Conservation (phyloP, 371 early-diverging fungal genomes). For the Mortierella sp. region DNA sequence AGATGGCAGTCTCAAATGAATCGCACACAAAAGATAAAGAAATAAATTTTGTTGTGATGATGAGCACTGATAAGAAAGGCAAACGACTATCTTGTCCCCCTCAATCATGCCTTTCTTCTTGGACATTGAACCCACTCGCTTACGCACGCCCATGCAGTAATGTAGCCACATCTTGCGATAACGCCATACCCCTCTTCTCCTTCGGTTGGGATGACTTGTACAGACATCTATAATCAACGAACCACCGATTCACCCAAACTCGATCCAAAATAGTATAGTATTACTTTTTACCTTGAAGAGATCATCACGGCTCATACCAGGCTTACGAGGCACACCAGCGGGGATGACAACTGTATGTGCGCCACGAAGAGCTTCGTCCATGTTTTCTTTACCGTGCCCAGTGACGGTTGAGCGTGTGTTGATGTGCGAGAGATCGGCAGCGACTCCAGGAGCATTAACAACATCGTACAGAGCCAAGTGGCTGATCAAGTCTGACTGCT, state of each 20-base stretch:
- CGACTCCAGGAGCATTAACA: slow-evolving; percentile 95
- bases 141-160: no score
- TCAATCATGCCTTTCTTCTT: no score
- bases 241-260: background rate
- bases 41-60: slow-evolving; percentile 28
- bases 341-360: slow-evolving; percentile 96
- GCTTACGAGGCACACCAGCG: slow-evolving; percentile 90
- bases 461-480: slow-evolving; percentile 95
- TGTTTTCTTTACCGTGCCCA: slow-evolving; percentile 69
- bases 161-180: no score
- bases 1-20: no score
- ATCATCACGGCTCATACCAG: slow-evolving; percentile 90
- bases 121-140: no score
- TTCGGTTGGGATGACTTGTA: no score
- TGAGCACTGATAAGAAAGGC: background rate
- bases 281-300: slow-evolving; percentile 74
- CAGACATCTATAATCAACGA: no score
- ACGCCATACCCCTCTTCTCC: no score
- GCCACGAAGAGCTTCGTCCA: slow-evolving; percentile 86
- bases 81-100: no score
- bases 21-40: slow-evolving; percentile 55
- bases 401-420: slow-evolving; percentile 86
- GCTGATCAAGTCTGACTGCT: slow-evolving; percentile 81
- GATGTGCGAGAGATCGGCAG: slow-evolving; percentile 97
- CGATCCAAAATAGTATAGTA: background rate